Evolutionary conservation across 2,329 filamentous ascomycete species (phyloP).

Genomic region (Venturia carpophila): DNA sequence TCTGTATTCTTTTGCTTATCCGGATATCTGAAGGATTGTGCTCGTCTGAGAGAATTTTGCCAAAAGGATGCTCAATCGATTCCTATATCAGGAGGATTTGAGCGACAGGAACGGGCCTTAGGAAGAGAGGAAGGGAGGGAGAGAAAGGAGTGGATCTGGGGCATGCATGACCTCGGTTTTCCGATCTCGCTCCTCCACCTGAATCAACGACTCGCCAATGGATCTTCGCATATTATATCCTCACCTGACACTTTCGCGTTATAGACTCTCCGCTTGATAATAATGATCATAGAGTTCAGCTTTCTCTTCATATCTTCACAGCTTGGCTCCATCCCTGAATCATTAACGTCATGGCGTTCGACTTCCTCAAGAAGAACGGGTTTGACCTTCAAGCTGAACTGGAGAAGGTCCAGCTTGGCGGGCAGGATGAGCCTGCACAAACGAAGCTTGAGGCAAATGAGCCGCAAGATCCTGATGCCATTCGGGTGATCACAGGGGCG

Average conservation of each 20-base stretch:
- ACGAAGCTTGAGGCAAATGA: conserved; percentile 5
- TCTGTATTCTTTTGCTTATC: no score
- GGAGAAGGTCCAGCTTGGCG: conserved; percentile 25
- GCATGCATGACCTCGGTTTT: no score
- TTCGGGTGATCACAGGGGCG: conserved; percentile 16
- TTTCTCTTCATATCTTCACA: not conserved
- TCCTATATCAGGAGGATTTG: no score
- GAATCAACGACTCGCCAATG: no score
- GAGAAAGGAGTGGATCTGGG: no score
- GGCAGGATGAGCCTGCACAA: conserved; percentile 7
- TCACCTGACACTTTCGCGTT: not conserved
- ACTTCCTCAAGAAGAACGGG: conserved; percentile 27
- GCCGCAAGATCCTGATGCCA: not conserved
- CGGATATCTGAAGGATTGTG: no score
- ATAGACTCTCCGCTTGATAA: not conserved
- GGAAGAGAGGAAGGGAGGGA: no score
- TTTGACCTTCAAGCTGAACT: conserved; percentile 30
- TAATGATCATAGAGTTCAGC: not conserved
- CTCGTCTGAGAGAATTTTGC: no score
- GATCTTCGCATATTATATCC: no score
- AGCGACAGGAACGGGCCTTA: no score
- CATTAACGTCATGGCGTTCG: conserved; percentile 24
- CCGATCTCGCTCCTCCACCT: no score
- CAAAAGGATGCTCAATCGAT: no score
- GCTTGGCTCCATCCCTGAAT: not conserved